phyloP scores from a whole-genome alignment of 441 rosid genomes.

The Pelargonium cotyledonis region DNA sequence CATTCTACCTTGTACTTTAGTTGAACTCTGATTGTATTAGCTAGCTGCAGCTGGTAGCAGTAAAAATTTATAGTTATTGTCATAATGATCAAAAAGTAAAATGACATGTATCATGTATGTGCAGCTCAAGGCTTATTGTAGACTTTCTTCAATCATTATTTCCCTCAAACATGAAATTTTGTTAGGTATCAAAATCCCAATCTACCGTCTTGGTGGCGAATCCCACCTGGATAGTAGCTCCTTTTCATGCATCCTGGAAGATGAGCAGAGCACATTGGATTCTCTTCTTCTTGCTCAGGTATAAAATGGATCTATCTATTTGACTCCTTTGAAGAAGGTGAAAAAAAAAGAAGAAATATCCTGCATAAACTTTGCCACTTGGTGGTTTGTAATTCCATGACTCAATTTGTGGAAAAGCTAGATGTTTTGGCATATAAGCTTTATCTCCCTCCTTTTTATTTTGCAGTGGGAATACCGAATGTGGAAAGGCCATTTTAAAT shows the following conservation, averaged over 20 bases:
- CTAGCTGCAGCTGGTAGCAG: neutral
- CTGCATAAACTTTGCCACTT: neutral
- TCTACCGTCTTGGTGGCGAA: constrained; percentile 28
- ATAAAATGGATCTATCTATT: neutral
- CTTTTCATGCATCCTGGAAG: constrained; percentile 13
- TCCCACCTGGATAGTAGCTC: constrained; percentile 18
- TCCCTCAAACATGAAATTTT: constrained; percentile 11
- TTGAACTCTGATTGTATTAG: constrained; percentile 2
- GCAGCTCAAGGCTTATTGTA: constrained; percentile 1
- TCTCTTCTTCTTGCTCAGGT: constrained; percentile 39
- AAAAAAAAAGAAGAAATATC: neutral
- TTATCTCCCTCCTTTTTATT: constrained; percentile 13
- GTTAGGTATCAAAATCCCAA: constrained; percentile 27
- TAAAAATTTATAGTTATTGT: neutral
- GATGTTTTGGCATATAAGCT: neutral
- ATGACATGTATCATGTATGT: neutral
- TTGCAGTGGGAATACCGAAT: constrained; percentile 44
- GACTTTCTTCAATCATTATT: constrained; percentile 1
- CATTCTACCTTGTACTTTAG: neutral
- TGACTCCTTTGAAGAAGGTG: neutral
- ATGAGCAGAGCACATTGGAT: constrained; percentile 36
- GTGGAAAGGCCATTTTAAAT: constrained; percentile 32
- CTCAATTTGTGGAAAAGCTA: neutral
- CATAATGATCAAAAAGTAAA: neutral
- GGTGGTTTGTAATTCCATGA: neutral